Evolutionary conservation across 306 rosid species (phyloP), one percentile per base, ranked within the genome.

Genomic region (Datisca glomerata): DNA sequence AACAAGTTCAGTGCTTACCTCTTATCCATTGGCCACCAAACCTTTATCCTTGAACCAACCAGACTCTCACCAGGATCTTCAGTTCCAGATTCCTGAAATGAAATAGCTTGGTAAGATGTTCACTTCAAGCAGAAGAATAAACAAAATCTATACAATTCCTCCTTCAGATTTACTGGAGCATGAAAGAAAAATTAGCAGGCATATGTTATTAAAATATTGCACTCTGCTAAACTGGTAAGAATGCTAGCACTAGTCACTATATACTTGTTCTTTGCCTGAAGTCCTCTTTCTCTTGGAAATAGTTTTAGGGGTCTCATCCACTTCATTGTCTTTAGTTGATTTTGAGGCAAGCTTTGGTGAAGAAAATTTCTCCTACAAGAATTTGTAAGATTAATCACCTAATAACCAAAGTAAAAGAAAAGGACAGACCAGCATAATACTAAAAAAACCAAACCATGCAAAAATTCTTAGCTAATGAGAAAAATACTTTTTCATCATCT

Each of bases 1-100:
- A n/a, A n/a, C n/a, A n/a, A n/a, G n/a, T n/a, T 14, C 36, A 48
- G 41, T 42, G 71, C 94, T 76, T 62, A 86, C 96, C 0, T 42
- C 49, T 49, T 69, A 56, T 87, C 96, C 45, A 42, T 15, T 10
- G 96, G 96, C 94, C 96, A 87, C 93, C 84, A 87, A 37, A 87
- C 80, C 50, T 50, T 79, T 51, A 87, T 67, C 39, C 56, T 67
- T 5, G 51, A 36, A 41, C 93, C 87, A 69, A 82, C 67, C 64
- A 79, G 50, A 39, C 24, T 33, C 31, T 64, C 64, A 33, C 49
- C 69, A 23, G 18, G 41, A 12, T 59, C 54, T 12, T 8, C 28
- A 21, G 51, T 24, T 43, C 49, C 71, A 47, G 61, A 49, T 45
- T 19, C 57, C 96, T 85, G 67, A 43, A 43, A 23, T 25, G n/a